phyloP scores from a whole-genome alignment of 2,329 filamentous ascomycete species.

The Davidsoniella eucalypti region DNA sequence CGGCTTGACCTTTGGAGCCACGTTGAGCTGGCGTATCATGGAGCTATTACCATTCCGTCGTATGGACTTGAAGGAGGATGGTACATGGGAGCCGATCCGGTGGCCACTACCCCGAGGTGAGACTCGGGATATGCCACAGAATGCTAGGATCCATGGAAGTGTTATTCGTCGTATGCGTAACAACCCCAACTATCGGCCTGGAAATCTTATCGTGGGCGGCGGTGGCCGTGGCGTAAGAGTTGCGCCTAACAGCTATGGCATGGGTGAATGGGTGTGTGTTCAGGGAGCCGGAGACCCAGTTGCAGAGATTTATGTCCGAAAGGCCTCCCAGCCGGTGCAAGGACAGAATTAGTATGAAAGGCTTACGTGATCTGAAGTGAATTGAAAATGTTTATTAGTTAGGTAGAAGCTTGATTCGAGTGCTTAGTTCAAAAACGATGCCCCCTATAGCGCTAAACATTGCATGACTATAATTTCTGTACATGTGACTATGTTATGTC shows the following conservation, averaged over 20 bases:
- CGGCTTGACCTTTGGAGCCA: constrained; percentile 37
- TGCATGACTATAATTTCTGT: no score
- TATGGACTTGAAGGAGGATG: constrained; percentile 60
- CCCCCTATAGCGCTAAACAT: no score
- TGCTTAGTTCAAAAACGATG: no score
- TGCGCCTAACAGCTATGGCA: constrained; percentile 46
- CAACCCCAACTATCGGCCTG: constrained; percentile 51
- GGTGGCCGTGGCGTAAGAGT: constrained; percentile 51
- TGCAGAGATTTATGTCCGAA: constrained; percentile 48
- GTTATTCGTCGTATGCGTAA: constrained; percentile 55
- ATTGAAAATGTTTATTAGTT: background rate
- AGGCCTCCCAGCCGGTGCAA: constrained; percentile 16
- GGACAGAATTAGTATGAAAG: background rate
- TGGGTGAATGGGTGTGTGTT: constrained; percentile 55
- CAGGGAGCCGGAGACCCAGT: constrained; percentile 48
- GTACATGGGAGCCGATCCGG: constrained; percentile 62
- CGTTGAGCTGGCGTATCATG: constrained; percentile 60
- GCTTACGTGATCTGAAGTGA: no score
- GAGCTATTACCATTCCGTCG: constrained; percentile 67
- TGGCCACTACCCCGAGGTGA: constrained; percentile 70
- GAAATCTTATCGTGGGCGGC: constrained; percentile 65
- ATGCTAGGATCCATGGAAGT: constrained; percentile 55
- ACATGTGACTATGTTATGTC: no score
- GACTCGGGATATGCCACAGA: constrained; percentile 55
- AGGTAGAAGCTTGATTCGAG: no score